A percentile compares a stretch with the other conserved stretches of the same genome.
phyloP scores from a whole-genome alignment of 2,329 filamentous ascomycete species.

The Fusarium mexicanum region DNA sequence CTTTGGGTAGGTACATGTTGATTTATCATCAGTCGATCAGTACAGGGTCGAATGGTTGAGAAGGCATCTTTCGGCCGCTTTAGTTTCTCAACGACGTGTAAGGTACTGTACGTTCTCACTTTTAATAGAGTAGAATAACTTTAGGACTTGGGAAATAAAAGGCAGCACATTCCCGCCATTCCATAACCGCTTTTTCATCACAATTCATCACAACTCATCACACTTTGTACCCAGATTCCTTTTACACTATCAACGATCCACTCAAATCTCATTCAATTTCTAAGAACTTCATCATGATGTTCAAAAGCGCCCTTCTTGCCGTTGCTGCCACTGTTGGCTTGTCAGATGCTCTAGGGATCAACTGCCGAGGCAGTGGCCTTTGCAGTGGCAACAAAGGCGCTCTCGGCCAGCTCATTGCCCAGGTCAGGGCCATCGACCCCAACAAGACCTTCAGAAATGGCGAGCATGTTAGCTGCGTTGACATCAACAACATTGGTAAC shows the following conservation, averaged over 20 bases:
- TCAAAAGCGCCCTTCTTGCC: background rate
- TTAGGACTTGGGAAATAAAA: background rate
- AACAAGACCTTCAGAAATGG: background rate
- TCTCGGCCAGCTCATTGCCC: background rate
- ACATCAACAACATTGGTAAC: background rate
- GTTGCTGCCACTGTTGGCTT: background rate
- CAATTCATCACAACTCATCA: background rate
- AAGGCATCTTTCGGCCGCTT: background rate
- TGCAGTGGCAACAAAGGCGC: background rate
- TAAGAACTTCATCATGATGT: background rate
- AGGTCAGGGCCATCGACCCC: background rate
- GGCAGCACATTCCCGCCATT: background rate
- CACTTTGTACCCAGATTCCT: background rate
- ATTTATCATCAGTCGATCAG: background rate
- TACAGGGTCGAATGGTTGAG: background rate
- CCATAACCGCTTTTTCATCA: background rate
- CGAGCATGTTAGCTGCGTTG: background rate
- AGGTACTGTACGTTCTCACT: no score
- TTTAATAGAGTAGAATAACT: fast-evolving
- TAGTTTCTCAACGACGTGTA: background rate
- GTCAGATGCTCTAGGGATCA: background rate
- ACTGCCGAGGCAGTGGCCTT: conserved; percentile 1
- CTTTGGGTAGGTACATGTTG: background rate
- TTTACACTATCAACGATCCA: background rate
- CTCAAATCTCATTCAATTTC: background rate